Evolutionary conservation across 176 grass and related monocot genomes (phyloP).

Genomic region (Echinochloa phyllopogon): DNA sequence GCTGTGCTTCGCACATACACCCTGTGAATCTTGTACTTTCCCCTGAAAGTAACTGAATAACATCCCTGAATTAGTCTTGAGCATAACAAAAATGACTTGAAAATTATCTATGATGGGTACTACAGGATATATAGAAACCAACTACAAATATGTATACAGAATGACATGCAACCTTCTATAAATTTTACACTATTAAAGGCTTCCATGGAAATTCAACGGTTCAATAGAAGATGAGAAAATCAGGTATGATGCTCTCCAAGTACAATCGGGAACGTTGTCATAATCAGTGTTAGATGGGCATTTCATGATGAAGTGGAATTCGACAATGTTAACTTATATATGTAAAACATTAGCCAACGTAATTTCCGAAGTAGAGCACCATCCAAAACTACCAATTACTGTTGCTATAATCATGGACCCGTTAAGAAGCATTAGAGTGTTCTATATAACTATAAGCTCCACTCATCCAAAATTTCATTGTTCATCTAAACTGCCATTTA

Average conservation of each 20-base stretch:
- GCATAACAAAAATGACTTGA: constrained; percentile 20
- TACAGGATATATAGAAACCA: neutral
- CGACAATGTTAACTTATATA: neutral
- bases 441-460: neutral
- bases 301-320: neutral
- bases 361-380: neutral
- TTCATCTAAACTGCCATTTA: neutral
- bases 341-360: constrained; percentile 10
- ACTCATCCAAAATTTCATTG: neutral
- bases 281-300: neutral
- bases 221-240: constrained; percentile 29
- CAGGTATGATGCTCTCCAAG: neutral
- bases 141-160: constrained; percentile 11
- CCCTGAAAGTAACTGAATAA: constrained; percentile 69
- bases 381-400: neutral
- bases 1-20: constrained; percentile 81
- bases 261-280: neutral
- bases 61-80: constrained; percentile 34
- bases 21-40: constrained; percentile 73
- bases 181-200: neutral
- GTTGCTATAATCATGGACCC: neutral
- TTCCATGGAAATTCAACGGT: neutral
- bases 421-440: constrained; percentile 1
- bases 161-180: constrained; percentile 11
- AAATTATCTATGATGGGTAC: neutral